Percentiles rank a stretch among this genome's conserved stretches.
Conservation (phyloP, 345 rosid genomes). For the Syzygium aromaticum region DNA sequence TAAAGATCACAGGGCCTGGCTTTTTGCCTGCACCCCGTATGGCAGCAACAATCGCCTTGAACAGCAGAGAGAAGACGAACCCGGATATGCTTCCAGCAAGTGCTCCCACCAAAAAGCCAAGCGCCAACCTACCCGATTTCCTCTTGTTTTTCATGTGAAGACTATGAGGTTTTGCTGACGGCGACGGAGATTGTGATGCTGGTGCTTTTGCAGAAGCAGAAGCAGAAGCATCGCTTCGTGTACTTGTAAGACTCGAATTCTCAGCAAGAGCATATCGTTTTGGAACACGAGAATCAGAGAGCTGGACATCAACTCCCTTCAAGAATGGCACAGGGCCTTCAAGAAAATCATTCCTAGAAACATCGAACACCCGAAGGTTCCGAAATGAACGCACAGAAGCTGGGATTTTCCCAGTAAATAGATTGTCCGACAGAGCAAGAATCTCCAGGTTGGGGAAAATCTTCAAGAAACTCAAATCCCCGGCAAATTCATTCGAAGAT, state of each 20-base stretch:
- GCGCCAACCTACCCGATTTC: conserved; percentile 43
- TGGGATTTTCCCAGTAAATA: conserved; percentile 71
- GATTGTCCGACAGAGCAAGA: conserved; percentile 62
- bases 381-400: conserved; percentile 44
- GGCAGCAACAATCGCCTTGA: conserved; percentile 35
- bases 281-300: conserved; percentile 25
- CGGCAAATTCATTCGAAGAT: conserved; percentile 46
- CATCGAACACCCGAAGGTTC: conserved; percentile 61
- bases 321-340: conserved; percentile 44
- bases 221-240: conserved; percentile 3
- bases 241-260: neutral
- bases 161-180: rapidly evolving
- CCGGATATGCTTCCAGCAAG: conserved; percentile 57
- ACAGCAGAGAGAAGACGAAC: conserved; percentile 48
- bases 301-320: conserved; percentile 18
- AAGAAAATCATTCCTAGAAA: conserved; percentile 59
- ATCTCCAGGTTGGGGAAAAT: conserved; percentile 59
- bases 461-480: conserved; percentile 64
- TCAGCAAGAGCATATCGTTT: conserved; percentile 53
- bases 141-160: conserved; percentile 13
- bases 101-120: conserved; percentile 57
- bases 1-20: conserved; percentile 48
- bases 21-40: conserved; percentile 31
- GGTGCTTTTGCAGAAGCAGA: conserved; percentile 14
- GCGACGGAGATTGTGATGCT: neutral